Evolutionary conservation across 2,329 filamentous ascomycete species (phyloP), one percentile per base, ranked within the genome.

Genomic region (Davidsoniella neocaledoniae): DNA sequence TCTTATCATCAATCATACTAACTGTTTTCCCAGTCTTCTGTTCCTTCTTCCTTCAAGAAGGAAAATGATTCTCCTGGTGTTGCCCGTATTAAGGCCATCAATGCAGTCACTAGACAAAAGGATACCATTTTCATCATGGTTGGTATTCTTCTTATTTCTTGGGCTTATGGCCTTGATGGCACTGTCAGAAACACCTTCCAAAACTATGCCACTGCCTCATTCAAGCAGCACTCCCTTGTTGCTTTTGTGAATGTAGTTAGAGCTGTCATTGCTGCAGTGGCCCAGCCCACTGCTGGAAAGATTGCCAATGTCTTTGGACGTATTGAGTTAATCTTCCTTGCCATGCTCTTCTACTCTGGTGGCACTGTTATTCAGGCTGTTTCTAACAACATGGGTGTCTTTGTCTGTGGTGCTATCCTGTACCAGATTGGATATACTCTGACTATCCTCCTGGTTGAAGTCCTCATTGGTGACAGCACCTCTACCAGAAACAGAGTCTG

Each of bases 351-450:
- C 59, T 81, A 81, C 55, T 66, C 75, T 5, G 33, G 68, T 53
- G 71, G 72, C 23, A 76, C 77, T 2, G 66, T 79, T 9, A 58
- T 81, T 47, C 74, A 81, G 61, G 66, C 77, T 10, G 60, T 63
- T 2, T 63, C 74, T 0, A 63, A 59, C 41, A 65, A 66, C 46
- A 64, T 79, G 7, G 58, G 68, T 29, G 62, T 66, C 0, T 81
- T 79, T 51, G 66, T 68, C 16, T 74, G 68, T 3, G 78, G 77
- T 21, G 72, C 73, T 25, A 66, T 79, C 37, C 59, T 80, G 29
- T 79, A 79, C 60, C 76, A 72, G 66, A 66, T 81, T 38, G 79
- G 79, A 46, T 81, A 78, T 58, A 81, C 77, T 7, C 68, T 69
- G 55, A 66, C 80, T 23, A 65, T 78, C 17, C 63, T 82, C 10